These are phyloP conservation scores for Discostella stelligera DNA, from an alignment of 352 stramenopile genomes.

Conservation along the genomic window DNA sequence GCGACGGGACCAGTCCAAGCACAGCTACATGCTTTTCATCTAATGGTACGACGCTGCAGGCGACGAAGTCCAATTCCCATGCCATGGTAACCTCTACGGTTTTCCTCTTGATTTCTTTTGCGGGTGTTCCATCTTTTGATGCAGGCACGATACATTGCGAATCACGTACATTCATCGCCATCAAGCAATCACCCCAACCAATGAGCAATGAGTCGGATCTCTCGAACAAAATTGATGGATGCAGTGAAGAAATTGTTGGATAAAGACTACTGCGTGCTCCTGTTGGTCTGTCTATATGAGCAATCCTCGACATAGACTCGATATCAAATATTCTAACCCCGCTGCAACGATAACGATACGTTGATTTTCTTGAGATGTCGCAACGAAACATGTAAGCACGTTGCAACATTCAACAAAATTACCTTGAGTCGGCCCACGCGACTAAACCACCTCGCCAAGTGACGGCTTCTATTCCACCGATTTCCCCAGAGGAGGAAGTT, in stretches of 20 bases:
- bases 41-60: constrained; percentile 67
- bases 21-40: constrained; percentile 72
- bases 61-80: constrained; percentile 80
- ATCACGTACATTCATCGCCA: constrained; percentile 52
- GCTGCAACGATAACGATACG: constrained; percentile 13
- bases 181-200: constrained; percentile 81
- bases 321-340: constrained; percentile 75
- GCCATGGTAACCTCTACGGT: constrained; percentile 71
- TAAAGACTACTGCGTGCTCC: constrained; percentile 69
- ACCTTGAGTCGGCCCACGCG: constrained; percentile 73
- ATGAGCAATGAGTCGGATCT: constrained; percentile 62
- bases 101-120: constrained; percentile 40
- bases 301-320: constrained; percentile 67
- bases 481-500: constrained; percentile 25
- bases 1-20: constrained; percentile 60
- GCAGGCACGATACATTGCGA: constrained; percentile 9
- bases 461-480: constrained; percentile 63
- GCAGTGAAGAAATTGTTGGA: constrained; percentile 53
- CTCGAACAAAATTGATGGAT: constrained; percentile 67
- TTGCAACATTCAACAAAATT: constrained; percentile 13
- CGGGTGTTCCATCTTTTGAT: constrained; percentile 23
- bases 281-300: constrained; percentile 75
- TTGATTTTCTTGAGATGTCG: neutral
- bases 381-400: neutral
- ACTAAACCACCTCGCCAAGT: constrained; percentile 70